Base-by-base conservation (phyloP, 2,329 filamentous ascomycete species). In the Colletotrichum sp. region DNA sequence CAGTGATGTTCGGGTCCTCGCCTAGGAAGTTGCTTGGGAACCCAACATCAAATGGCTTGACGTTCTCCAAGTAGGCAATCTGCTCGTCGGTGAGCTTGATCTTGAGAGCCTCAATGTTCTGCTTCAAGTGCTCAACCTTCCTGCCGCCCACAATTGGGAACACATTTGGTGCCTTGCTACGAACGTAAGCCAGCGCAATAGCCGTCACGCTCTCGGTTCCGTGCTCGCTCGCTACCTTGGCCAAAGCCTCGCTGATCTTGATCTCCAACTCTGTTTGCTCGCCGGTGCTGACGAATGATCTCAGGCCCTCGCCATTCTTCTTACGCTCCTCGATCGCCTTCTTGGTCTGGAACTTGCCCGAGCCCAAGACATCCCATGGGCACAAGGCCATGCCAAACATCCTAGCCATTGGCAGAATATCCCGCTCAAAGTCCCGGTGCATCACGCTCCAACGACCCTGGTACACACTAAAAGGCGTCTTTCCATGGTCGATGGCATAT, bases 281-380 rank as follows among this genome's bases (percentile, higher is more conserved):
- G 76, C 84, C 78, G 0, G 70, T 64, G 48, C 62, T 67, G 5
- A 80, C 69, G 14, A 82, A 66, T 16, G 26, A 73, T 76, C 79
- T 85, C 76, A 82, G 83, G 69, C 82, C 84, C 81, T 89, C 88
- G 36, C 86, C 87, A 1, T 65, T 34, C 8, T 81, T 70, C 75
- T 78, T 77, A 32, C 82, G 78, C 75, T 81, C 78, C 73, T 84
- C 82, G 58, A 85, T 52, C 59, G 80, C 79, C 71, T 82, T 82
- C 66, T 81, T 79, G 14, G 85, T 84, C 80, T 89, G 87, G 81
- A 90, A 89, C 69, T 84, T 84, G 61, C 90, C 89, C 83, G 83
- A 87, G n/a, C 90, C 90, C 12, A 92, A 82, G 0, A 88, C 89
- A 67, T 90, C 91, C 91, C 91, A 94, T 0, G 92, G 91, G 1